These are phyloP conservation scores for Inga laurina DNA, from an alignment of 306 rosid genomes.

Conservation along the genomic window DNA sequence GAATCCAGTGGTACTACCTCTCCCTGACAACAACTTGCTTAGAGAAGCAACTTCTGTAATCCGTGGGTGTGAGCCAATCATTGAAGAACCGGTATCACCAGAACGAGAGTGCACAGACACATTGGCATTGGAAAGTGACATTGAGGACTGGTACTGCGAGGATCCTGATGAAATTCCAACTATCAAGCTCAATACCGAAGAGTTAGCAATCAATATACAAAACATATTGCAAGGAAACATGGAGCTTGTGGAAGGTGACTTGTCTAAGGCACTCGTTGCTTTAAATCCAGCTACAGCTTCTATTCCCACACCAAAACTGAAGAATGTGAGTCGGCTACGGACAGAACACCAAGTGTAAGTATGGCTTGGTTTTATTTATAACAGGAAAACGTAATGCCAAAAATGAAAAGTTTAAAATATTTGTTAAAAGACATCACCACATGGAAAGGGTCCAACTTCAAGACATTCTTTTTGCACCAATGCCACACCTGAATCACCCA, in stretches of 20 bases:
- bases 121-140: constrained; percentile 62
- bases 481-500: constrained; percentile 27
- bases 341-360: constrained; percentile 98
- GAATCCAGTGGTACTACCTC: constrained; percentile 51
- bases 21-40: constrained; percentile 44
- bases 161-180: constrained; percentile 75
- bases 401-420: neutral
- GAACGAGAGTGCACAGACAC: constrained; percentile 51
- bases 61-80: constrained; percentile 71
- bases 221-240: constrained; percentile 48
- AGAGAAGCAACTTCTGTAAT: constrained; percentile 35
- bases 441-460: constrained; percentile 6
- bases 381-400: neutral
- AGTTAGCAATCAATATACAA: constrained; percentile 47
- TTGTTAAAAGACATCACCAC: constrained; percentile 3
- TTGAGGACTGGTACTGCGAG: constrained; percentile 65
- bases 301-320: constrained; percentile 73
- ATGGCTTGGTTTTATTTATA: constrained; percentile 13
- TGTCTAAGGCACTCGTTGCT: constrained; percentile 86
- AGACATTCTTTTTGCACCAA: constrained; percentile 7
- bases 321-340: constrained; percentile 81
- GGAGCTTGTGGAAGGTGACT: constrained; percentile 62
- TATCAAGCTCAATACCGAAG: constrained; percentile 48
- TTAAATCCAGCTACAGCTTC: constrained; percentile 58
- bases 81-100: constrained; percentile 90